Evolutionary conservation across 352 stramenopile species (phyloP), one percentile per base, ranked within the genome.

Genomic region (Globisporangium viniferum): DNA sequence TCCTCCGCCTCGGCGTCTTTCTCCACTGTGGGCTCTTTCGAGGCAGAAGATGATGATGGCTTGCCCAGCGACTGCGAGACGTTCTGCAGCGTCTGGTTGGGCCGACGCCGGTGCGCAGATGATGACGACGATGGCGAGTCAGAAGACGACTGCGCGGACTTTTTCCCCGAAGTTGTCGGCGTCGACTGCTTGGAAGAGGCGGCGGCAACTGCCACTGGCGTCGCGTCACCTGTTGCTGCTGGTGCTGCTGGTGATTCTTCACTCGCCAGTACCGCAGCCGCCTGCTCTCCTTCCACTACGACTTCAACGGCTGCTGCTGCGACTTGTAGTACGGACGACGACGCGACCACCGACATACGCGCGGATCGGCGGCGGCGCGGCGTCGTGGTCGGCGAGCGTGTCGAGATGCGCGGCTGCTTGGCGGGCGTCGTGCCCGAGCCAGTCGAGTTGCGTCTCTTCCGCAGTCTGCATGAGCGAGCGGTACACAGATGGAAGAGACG

Each of bases 51-150:
- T 29, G 29, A 36, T 1, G 67, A 75, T 36, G 53, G 58, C 27
- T 75, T 61, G 5, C 64, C 73, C 22, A 81, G 41, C 7, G 70
- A 72, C 49, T 44, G 35, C 18, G 65, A 63, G 1, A 76, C n/a
- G 15, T 68, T 62, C 22, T 41, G 33, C 18, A 78, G 44, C 27
- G 73, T 74, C n/a, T 80, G 73, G 5, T 65, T 69, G 55, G 61
- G 68, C 12, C 60, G 62, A 22, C 62, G 59, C 8, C 64, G 60
- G n/a, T 64, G 70, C 12, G 66, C 53, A 22, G 66, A 68, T 41
- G 70, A 76, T 8, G 64, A 65, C 1, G 69, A 62, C 5, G 67
- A 67, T 1, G 71, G 58, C 15, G 75, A 81, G 41, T 58, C 71
- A n/a, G 71, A 49, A 1, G 70, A 75, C 49, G 72, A 68, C 46